phyloP scores from a whole-genome alignment of 2,329 filamentous ascomycete genomes.

The Penicillium decumbens region DNA sequence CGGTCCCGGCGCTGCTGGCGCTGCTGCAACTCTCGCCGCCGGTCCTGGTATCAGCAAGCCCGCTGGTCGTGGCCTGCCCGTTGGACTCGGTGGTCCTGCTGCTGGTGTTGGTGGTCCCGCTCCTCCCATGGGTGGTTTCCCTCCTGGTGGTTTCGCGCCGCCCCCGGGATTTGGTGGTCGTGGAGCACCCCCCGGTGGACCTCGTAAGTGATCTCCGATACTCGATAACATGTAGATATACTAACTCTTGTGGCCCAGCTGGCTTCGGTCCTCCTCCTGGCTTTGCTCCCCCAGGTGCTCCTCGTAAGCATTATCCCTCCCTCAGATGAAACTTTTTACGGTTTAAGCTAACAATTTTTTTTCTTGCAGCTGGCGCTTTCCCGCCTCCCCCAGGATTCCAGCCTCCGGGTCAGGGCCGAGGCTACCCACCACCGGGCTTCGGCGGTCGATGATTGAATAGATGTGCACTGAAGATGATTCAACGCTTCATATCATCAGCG shows the following conservation, averaged over 20 bases:
- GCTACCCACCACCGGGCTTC: conserved; percentile 51
- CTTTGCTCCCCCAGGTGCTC: conserved; percentile 44
- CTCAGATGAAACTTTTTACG: conserved; percentile 5
- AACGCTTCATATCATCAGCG: conserved; percentile 22
- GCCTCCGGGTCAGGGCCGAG: conserved; percentile 55
- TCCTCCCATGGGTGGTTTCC: conserved; percentile 55
- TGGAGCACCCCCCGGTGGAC: conserved; percentile 49
- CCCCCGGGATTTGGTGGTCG: conserved; percentile 50
- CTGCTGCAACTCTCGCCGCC: conserved; percentile 65
- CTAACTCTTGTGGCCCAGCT: conserved; percentile 33
- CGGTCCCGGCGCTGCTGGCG: conserved; percentile 54
- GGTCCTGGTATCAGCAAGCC: conserved; percentile 88
- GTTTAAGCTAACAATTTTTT: conserved; percentile 31
- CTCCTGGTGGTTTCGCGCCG: conserved; percentile 50
- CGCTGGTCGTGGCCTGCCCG: conserved; percentile 76
- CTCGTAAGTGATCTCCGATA: conserved; percentile 45
- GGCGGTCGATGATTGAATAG: conserved; percentile 38
- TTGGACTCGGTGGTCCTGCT: conserved; percentile 83
- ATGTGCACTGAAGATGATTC: conserved; percentile 19
- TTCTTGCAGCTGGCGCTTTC: conserved; percentile 46
- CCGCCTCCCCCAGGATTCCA: conserved; percentile 70
- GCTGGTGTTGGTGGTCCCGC: conserved; percentile 78
- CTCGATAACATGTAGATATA: not conserved
- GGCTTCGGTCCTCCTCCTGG: conserved; percentile 48
- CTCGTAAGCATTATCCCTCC: conserved; percentile 39